Conservation (phyloP, 495 filamentous ascomycete species). For the Staphylotrichum tortipilum region DNA sequence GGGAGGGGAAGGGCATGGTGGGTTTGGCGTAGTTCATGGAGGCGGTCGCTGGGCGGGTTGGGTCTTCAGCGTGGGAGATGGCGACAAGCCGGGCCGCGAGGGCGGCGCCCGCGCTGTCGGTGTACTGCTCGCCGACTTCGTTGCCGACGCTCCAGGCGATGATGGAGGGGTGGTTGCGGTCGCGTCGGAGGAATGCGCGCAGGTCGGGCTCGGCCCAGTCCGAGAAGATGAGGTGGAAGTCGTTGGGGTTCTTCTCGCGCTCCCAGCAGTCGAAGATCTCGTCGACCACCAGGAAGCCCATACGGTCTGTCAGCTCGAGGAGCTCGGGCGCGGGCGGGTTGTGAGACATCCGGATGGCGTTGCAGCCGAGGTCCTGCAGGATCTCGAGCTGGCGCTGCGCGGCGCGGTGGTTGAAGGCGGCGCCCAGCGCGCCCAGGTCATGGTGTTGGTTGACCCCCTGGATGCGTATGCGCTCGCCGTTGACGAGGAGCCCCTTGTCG, state of each 20-base stretch:
- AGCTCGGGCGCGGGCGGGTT: constrained; percentile 45
- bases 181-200: constrained; percentile 35
- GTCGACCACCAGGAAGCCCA: constrained; percentile 50
- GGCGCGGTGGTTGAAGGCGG: constrained; percentile 39
- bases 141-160: constrained; percentile 44
- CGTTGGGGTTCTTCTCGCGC: constrained; percentile 31
- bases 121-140: constrained; percentile 37
- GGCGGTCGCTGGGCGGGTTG: constrained; percentile 29
- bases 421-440: constrained; percentile 39
- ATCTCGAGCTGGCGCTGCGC: constrained; percentile 37
- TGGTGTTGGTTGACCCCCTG: constrained; percentile 41
- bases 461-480: constrained; percentile 30
- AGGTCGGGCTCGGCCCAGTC: constrained; percentile 43
- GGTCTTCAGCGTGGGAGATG: constrained; percentile 33
- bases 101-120: constrained; percentile 16
- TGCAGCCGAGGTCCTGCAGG: constrained; percentile 39
- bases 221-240: constrained; percentile 39
- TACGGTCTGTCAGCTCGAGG: constrained; percentile 46
- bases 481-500: constrained; percentile 32
- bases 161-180: constrained; percentile 44
- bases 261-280: constrained; percentile 43
- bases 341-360: constrained; percentile 42
- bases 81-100: constrained; percentile 24
- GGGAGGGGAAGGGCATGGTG: constrained; percentile 22
- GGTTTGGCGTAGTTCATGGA: constrained; percentile 33